Evolutionary conservation across 192 early-diverging fungal genomes (phyloP).

Genomic region (Podila verticillata): DNA sequence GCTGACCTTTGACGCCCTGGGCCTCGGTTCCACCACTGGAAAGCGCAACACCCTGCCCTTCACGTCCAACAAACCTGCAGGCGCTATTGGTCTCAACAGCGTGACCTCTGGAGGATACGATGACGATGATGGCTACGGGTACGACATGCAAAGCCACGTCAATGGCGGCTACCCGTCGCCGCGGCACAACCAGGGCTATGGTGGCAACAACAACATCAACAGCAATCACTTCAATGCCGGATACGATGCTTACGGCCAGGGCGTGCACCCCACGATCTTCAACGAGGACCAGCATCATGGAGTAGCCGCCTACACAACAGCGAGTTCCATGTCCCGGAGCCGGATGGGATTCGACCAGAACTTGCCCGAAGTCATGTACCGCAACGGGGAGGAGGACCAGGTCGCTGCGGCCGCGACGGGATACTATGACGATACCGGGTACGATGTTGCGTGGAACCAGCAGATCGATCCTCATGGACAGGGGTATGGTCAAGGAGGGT

Average conservation of each 20-base stretch:
- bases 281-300: conserved; percentile 15
- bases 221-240: conserved; percentile 29
- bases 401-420: conserved; percentile 3
- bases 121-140: conserved; percentile 27
- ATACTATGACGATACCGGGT: conserved; percentile 20
- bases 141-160: neutral
- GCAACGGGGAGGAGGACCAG: conserved; percentile 6
- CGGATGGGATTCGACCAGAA: conserved; percentile 28
- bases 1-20: conserved; percentile 24
- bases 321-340: conserved; percentile 10
- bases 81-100: conserved; percentile 16
- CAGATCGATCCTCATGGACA: neutral
- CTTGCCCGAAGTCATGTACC: conserved; percentile 36
- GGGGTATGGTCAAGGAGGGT: neutral
- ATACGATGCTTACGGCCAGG: neutral
- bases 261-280: conserved; percentile 21
- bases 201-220: conserved; percentile 1
- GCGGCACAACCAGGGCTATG: neutral
- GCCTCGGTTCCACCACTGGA: conserved; percentile 5
- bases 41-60: conserved; percentile 2
- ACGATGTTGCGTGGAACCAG: neutral
- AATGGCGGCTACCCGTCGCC: neutral
- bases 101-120: conserved; percentile 30
- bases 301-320: neutral
- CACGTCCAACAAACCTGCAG: neutral